phyloP scores from a whole-genome alignment of 352 stramenopile genomes.

The Phytophthora hybrid region DNA sequence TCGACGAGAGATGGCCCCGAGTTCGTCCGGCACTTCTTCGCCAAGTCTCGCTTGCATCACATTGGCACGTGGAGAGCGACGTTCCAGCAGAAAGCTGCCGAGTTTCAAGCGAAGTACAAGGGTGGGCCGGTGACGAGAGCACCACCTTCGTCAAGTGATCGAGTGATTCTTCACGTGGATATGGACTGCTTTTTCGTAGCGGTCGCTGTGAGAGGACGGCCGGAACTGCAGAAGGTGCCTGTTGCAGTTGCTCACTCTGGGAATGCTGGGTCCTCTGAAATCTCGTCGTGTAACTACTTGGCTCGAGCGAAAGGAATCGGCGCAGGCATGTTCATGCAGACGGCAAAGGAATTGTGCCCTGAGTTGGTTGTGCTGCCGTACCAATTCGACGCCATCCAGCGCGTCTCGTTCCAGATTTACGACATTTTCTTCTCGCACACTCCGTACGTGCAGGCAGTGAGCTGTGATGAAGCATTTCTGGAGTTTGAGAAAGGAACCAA shows the following conservation, averaged over 20 bases:
- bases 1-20: constrained; percentile 75
- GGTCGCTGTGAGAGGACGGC: constrained; percentile 88
- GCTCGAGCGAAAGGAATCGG: constrained; percentile 91
- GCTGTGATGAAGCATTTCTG: constrained; percentile 96
- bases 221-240: constrained; percentile 74
- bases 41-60: constrained; percentile 86
- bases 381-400: constrained; percentile 92
- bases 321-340: constrained; percentile 96
- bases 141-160: constrained; percentile 45
- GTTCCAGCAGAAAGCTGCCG: constrained; percentile 71
- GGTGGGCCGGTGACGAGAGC: constrained; percentile 49
- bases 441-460: constrained; percentile 93
- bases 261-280: constrained; percentile 86
- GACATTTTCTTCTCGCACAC: constrained; percentile 90
- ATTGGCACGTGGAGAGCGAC: constrained; percentile 83
- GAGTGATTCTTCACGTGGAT: constrained; percentile 96
- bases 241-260: constrained; percentile 93
- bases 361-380: constrained; percentile 95
- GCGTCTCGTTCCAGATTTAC: constrained; percentile 94
- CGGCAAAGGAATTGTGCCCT: constrained; percentile 91
- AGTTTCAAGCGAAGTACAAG: constrained; percentile 75
- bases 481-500: constrained; percentile 79
- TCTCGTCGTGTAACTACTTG: constrained; percentile 97
- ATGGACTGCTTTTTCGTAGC: constrained; percentile 98
- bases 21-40: constrained; percentile 86